A percentile compares a stretch with the other conserved stretches of the same genome.
Conservation (phyloP, 23 red algal genomes). For the Gracilariopsis chorda region DNA sequence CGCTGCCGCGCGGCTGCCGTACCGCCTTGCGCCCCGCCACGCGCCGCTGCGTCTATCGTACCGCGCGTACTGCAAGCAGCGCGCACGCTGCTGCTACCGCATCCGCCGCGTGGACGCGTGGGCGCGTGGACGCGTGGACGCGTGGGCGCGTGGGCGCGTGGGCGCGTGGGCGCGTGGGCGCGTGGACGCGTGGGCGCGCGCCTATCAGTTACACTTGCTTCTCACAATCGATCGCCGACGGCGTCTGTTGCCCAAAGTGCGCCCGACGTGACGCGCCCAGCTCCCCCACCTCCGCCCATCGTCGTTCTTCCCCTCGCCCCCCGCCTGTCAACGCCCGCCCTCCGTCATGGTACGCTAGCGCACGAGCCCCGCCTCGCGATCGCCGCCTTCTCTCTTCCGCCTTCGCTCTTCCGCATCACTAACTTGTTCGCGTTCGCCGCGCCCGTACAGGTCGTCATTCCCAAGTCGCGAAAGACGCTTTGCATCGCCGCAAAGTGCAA, state of each 20-base stretch:
- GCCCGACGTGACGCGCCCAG: background rate
- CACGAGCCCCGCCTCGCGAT: background rate
- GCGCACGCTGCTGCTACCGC: background rate
- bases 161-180: background rate
- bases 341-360: background rate
- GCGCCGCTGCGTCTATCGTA: background rate
- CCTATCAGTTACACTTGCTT: too few relatives aligned
- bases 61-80: background rate
- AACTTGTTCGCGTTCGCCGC: background rate
- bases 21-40: background rate
- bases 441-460: constrained; percentile 91
- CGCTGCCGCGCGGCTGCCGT: background rate
- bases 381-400: background rate
- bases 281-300: background rate
- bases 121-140: too few relatives aligned
- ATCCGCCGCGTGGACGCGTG: background rate
- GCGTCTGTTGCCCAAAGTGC: background rate
- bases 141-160: too few relatives aligned
- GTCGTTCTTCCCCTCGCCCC: background rate
- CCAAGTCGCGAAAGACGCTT: constrained; percentile 92
- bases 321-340: background rate
- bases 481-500: constrained; percentile 80
- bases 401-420: background rate
- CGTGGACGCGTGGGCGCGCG: background rate
- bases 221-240: too few relatives aligned